Evolutionary conservation across 2,329 filamentous ascomycete genomes (phyloP).

Genomic region (Cladophialophora exuberans): DNA sequence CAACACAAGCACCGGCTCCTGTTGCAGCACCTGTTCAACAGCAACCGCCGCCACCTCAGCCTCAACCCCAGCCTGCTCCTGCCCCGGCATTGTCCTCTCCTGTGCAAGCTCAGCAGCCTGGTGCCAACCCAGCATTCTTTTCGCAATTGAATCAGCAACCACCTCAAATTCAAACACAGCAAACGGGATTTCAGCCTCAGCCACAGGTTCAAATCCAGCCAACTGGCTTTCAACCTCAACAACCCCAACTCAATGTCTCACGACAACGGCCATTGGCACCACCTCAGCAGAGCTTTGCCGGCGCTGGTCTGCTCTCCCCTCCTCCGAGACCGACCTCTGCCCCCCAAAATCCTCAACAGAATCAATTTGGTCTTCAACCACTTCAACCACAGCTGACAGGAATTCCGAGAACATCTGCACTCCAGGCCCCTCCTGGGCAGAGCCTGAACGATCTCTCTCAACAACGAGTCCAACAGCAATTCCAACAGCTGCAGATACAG

Average conservation of each 20-base stretch:
- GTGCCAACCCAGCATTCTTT: constrained; percentile 55
- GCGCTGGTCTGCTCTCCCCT: constrained; percentile 70
- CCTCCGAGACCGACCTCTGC: constrained; percentile 86
- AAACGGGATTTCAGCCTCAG: constrained; percentile 27
- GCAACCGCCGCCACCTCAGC: constrained; percentile 40
- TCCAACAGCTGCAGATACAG: constrained; percentile 53
- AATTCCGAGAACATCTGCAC: constrained; percentile 56
- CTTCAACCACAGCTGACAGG: constrained; percentile 87
- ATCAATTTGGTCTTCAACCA: constrained; percentile 71
- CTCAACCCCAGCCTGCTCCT: constrained; percentile 36
- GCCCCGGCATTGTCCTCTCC: constrained; percentile 33
- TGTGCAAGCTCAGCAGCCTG: constrained; percentile 43
- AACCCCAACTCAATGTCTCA: constrained; percentile 40
- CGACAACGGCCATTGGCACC: constrained; percentile 71
- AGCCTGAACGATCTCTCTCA: constrained; percentile 74
- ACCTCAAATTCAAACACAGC: constrained; percentile 35
- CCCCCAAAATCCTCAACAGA: constrained; percentile 74
- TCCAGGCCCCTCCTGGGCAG: constrained; percentile 73
- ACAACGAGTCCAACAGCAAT: constrained; percentile 65
- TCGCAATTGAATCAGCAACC: constrained; percentile 48
- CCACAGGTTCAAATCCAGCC: no score
- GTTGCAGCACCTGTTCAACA: constrained; percentile 37
- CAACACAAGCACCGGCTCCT: constrained; percentile 51
- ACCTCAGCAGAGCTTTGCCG: constrained; percentile 62
- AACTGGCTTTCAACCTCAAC: constrained; percentile 36